Conservation (phyloP, 1,284 basidiomycete genomes). For the Rhodotorula glutinis region DNA sequence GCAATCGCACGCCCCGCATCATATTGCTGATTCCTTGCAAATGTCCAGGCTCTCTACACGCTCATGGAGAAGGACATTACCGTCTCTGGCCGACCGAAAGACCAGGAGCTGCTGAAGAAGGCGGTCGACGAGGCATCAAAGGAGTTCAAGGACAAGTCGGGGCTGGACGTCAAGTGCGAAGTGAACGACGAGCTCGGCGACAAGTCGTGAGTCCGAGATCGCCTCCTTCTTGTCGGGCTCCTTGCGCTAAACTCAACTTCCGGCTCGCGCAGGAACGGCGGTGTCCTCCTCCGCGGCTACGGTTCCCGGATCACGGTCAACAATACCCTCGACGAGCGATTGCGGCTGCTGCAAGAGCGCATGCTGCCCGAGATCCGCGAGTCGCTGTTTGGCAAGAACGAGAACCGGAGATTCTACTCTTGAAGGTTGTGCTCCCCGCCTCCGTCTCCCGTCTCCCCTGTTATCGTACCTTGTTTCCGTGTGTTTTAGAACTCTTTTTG, state of each 20-base stretch:
- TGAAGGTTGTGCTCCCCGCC: not conserved
- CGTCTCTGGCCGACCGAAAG: conserved; percentile 63
- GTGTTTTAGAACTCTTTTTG: not conserved
- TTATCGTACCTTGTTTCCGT: not conserved
- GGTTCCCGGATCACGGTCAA: conserved; percentile 76
- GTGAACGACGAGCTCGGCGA: conserved; percentile 68
- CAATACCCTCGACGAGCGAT: conserved; percentile 84
- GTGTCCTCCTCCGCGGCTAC: conserved; percentile 70
- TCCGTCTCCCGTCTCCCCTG: not conserved
- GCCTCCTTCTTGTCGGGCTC: accelerated
- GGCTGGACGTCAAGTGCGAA: conserved; percentile 61
- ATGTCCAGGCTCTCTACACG: conserved; percentile 58
- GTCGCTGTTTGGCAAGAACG: conserved; percentile 69
- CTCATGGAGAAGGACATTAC: conserved; percentile 68
- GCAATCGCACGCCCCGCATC: no score
- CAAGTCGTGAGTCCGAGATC: conserved; percentile 59
- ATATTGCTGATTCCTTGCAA: no score
- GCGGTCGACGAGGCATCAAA: conserved; percentile 63
- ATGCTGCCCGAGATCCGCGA: conserved; percentile 87
- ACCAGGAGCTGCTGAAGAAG: conserved; percentile 57
- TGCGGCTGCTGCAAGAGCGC: conserved; percentile 82
- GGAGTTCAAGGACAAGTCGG: conserved; percentile 71
- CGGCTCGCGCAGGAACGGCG: conserved; percentile 63
- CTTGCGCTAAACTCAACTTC: no score
- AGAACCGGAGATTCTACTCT: conserved; percentile 39